Percentiles rank a stretch among this genome's conserved stretches.
phyloP scores from a whole-genome alignment of 1,284 basidiomycete genomes.

The Cronartium quercuum region DNA sequence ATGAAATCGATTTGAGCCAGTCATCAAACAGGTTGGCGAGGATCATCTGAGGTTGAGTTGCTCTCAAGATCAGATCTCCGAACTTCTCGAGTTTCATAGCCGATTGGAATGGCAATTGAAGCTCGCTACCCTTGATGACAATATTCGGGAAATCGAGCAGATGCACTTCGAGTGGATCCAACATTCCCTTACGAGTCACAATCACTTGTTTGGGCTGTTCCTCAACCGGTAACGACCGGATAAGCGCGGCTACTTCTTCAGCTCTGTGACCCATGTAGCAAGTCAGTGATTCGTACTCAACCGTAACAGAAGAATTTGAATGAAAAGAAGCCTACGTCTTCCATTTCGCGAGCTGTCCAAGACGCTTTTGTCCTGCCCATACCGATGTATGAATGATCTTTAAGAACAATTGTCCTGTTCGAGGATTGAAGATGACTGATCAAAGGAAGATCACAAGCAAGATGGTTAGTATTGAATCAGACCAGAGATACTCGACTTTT shows the following conservation, averaged over 20 bases:
- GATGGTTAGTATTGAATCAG: background rate
- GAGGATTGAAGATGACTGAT: constrained; percentile 94
- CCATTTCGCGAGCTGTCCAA: constrained; percentile 99
- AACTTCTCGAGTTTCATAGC: constrained; percentile 99
- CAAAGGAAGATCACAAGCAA: background rate
- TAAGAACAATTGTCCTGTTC: constrained; percentile 94
- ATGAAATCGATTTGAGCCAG: constrained; percentile 98
- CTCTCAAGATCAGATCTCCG: constrained; percentile 81
- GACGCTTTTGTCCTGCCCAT: constrained; percentile 99
- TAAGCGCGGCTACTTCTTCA: constrained; percentile 96
- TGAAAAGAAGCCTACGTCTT: constrained; percentile 59
- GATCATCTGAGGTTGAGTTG: constrained; percentile 98
- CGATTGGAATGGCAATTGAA: constrained; percentile 98
- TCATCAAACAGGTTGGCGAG: constrained; percentile 96
- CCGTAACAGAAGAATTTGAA: background rate
- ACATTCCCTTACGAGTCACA: constrained; percentile 99
- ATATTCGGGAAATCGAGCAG: constrained; percentile 98
- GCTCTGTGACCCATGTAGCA: constrained; percentile 52
- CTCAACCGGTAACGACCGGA: constrained; percentile 94
- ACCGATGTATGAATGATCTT: constrained; percentile 99
- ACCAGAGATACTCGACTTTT: background rate
- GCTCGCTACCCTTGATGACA: constrained; percentile 97
- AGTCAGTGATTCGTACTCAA: background rate
- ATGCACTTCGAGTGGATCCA: constrained; percentile 83
- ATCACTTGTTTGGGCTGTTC: constrained; percentile 99